Evolutionary conservation across 2,329 filamentous ascomycete genomes (phyloP).

Genomic region (Cyphellophora attinorum): DNA sequence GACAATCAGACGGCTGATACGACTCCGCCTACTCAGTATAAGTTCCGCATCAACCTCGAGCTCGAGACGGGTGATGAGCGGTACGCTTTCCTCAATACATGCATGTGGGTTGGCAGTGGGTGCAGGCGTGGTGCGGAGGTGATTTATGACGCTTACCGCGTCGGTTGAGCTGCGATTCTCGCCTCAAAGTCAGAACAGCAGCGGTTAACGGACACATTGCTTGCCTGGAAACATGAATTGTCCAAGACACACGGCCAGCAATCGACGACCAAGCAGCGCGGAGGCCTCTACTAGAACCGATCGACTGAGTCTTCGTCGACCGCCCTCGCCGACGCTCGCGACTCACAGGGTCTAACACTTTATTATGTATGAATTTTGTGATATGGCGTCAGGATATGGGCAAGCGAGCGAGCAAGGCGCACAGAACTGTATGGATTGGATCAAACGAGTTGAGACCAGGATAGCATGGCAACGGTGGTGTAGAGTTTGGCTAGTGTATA

Average conservation of each 20-base stretch:
- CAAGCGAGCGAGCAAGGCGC: too few species aligned
- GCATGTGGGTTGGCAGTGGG: slow-evolving; percentile 42
- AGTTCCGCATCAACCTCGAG: slow-evolving; percentile 36
- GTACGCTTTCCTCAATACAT: slow-evolving; percentile 39
- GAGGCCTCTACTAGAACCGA: not conserved
- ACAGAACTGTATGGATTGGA: too few species aligned
- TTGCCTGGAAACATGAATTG: not conserved
- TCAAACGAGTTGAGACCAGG: too few species aligned
- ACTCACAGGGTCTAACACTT: too few species aligned
- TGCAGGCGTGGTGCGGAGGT: slow-evolving; percentile 35
- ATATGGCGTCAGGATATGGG: too few species aligned
- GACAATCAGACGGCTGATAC: slow-evolving; percentile 34
- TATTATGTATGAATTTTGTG: too few species aligned
- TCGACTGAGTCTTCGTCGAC: too few species aligned
- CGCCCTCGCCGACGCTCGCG: too few species aligned
- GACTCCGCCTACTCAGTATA: slow-evolving; percentile 39
- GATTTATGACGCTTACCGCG: slow-evolving; percentile 18
- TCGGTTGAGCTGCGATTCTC: slow-evolving; percentile 7
- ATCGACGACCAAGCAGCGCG: not conserved
- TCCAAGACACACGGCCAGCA: not conserved
- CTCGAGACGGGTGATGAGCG: slow-evolving; percentile 42
- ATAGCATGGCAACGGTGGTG: too few species aligned
- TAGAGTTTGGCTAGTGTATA: too few species aligned
- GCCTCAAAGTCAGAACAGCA: not conserved
- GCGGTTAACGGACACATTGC: not conserved